Evolutionary conservation across 2,329 filamentous ascomycete genomes (phyloP), one percentile per base, ranked within the genome.

Genomic region (Microcyclospora tardicrescens): DNA sequence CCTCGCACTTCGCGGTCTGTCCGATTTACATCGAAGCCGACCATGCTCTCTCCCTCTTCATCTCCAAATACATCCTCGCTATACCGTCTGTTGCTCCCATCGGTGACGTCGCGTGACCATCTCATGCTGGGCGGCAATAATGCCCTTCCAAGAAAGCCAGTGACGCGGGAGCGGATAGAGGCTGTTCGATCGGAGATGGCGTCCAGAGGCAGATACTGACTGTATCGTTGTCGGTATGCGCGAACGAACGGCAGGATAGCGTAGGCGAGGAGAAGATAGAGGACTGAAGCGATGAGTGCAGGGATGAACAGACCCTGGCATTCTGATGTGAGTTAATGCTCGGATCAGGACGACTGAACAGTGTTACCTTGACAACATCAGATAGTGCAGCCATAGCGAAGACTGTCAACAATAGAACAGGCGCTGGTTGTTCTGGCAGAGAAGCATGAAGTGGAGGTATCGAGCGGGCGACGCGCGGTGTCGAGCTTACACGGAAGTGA

Each of bases 31-130:
- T 55, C 54, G 39, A 67, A 67, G 11, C 65, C 64, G 3, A 67
- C 58, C 63, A 67, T 65, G 37, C 59, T 60, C 50, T 67, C 65
- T 32, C 64, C 62, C 46, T 67, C 64, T 40, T 62, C 63, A 28
- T 63, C 63, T 33, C 61, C 63, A 41, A 67, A 66, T 6, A 47
- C 39, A 16, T 61, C 48, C 27, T 60, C 58, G 30, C 65, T 61
- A 16, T 58, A 53, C 39, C 54, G 15, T 15, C 40, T 16, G 11
- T 40, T 40, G 11, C 39, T 40, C n/a, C 39, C 59, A 39, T 61
- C 56, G 1, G 60, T 46, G 3, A 60, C 48, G 5, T 49, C 39
- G 16, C 49, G 41, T 12, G 50, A 44, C 15, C 53, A 44, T 5
- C 43, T 41, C 33, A 42, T 29, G 54, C 35, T 57, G 11, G 53